Evolutionary conservation across 139 green algal genomes (phyloP).

Genomic region (Chlorella sp.): DNA sequence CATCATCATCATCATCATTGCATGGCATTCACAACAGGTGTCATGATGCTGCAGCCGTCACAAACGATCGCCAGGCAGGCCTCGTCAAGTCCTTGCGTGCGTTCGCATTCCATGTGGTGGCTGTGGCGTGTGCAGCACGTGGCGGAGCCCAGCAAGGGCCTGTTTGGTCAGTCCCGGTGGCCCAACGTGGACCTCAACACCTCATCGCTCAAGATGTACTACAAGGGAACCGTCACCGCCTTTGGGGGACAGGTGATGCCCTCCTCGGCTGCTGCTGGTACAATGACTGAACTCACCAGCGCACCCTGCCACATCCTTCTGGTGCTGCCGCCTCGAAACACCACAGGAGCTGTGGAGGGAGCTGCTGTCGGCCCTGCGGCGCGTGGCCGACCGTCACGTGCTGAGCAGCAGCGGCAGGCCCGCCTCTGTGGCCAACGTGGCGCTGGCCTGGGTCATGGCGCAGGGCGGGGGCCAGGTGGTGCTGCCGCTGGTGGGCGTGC

Average conservation of each 20-base stretch:
- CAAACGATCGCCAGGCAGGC: too few species aligned
- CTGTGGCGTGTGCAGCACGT: conserved; percentile 14
- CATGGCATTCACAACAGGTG: too few species aligned
- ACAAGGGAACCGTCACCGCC: conserved; percentile 17
- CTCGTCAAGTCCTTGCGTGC: too few species aligned
- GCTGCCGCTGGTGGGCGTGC: conserved; percentile 44
- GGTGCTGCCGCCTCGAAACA: too few species aligned
- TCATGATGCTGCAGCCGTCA: too few species aligned
- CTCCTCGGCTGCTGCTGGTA: too few species aligned
- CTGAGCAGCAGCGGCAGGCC: too few species aligned
- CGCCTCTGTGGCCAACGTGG: conserved; percentile 45
- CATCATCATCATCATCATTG: too few species aligned
- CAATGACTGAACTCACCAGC: too few species aligned
- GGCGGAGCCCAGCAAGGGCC: conserved; percentile 22
- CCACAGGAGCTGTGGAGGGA: conserved; percentile 36
- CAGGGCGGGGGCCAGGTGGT: conserved; percentile 33
- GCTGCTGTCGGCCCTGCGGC: conserved; percentile 34
- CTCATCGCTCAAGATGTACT: conserved; percentile 55
- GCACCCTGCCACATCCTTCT: too few species aligned
- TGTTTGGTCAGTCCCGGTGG: conserved; percentile 33
- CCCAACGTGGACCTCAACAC: conserved; percentile 47
- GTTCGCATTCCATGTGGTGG: too few species aligned
- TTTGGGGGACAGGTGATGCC: conserved; percentile 29
- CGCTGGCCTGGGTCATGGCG: conserved; percentile 47
- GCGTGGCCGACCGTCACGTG: conserved; percentile 42